Conservation (phyloP, 1,139 yeast genomes). For the Pichia sp. region DNA sequence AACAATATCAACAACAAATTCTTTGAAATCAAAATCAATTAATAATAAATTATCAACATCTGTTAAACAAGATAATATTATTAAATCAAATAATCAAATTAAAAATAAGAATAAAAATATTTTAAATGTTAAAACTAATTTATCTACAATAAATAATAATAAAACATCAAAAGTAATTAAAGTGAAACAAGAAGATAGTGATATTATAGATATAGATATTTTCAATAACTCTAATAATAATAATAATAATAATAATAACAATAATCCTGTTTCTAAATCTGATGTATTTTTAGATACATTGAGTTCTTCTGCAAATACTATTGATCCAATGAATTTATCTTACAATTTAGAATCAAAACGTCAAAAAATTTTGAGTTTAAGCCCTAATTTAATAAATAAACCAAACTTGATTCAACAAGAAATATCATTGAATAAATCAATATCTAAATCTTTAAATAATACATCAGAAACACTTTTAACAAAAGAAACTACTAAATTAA, state of each 20-base stretch:
- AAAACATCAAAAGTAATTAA: neutral
- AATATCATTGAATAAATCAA: neutral
- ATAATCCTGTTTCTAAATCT: neutral
- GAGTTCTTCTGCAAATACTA: conserved; percentile 22
- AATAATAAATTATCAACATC: neutral
- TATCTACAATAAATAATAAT: no score
- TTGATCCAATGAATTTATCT: conserved; percentile 31
- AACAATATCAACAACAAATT: no score
- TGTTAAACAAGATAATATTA: conserved; percentile 2
- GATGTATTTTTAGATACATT: neutral
- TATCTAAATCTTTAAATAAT: neutral
- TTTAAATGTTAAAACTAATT: no score
- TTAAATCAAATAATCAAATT: neutral
- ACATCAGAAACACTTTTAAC: no score
- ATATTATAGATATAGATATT: neutral
- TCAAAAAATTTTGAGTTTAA: conserved; percentile 18
- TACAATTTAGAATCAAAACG: conserved; percentile 27
- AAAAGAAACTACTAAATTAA: no score
- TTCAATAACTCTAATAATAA: no score
- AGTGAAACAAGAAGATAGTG: neutral
- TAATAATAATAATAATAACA: neutral
- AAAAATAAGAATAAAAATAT: no score
- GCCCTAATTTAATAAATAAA: neutral
- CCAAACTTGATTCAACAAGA: neutral
- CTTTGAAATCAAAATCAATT: neutral